phyloP scores from a whole-genome alignment of 1,139 yeast species.

The Dujonia santamariae region DNA sequence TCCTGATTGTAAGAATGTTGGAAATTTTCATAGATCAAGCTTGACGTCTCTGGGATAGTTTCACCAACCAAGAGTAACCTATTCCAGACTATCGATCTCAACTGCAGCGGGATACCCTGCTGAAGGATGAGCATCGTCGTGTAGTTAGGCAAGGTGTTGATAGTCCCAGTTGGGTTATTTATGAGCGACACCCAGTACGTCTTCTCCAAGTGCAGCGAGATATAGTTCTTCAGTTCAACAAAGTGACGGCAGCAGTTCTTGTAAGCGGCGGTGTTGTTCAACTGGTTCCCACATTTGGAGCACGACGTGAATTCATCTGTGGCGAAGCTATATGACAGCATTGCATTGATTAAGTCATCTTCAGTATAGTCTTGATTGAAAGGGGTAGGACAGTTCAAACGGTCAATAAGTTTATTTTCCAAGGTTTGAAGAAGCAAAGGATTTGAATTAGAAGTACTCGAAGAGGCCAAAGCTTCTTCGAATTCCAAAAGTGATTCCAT shows the following conservation, averaged over 20 bases:
- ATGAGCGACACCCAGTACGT: slow-evolving; percentile 47
- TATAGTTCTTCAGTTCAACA: slow-evolving; percentile 13
- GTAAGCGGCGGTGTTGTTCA: slow-evolving; percentile 12
- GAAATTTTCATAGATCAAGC: slow-evolving; percentile 35
- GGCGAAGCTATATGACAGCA: slow-evolving; percentile 23
- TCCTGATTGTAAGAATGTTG: slow-evolving; percentile 43
- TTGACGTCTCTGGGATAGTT: slow-evolving; percentile 35
- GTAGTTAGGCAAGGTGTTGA: slow-evolving; percentile 46
- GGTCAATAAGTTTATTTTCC: slow-evolving; percentile 6
- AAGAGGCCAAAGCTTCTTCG: slow-evolving; percentile 37
- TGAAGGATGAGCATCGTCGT: slow-evolving; percentile 40
- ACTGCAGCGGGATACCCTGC: slow-evolving; percentile 40
- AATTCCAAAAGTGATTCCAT: slow-evolving; percentile 40
- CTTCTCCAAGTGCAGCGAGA: slow-evolving; percentile 29
- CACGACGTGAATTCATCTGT: slow-evolving; percentile 39
- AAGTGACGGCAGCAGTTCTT: slow-evolving; percentile 13
- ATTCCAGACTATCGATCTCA: slow-evolving; percentile 37
- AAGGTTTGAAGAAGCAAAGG: slow-evolving; percentile 6
- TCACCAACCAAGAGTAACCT: slow-evolving; percentile 29
- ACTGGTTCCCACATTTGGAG: slow-evolving; percentile 22
- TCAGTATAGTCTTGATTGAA: slow-evolving; percentile 12
- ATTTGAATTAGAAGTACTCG: slow-evolving; percentile 10
- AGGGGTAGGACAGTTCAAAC: slow-evolving; percentile 7
- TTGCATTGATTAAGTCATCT: slow-evolving; percentile 14
- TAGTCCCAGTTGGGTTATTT: slow-evolving; percentile 43